phyloP scores from a whole-genome alignment of 768 basidiomycete genomes.

The Serendipita sp. region DNA sequence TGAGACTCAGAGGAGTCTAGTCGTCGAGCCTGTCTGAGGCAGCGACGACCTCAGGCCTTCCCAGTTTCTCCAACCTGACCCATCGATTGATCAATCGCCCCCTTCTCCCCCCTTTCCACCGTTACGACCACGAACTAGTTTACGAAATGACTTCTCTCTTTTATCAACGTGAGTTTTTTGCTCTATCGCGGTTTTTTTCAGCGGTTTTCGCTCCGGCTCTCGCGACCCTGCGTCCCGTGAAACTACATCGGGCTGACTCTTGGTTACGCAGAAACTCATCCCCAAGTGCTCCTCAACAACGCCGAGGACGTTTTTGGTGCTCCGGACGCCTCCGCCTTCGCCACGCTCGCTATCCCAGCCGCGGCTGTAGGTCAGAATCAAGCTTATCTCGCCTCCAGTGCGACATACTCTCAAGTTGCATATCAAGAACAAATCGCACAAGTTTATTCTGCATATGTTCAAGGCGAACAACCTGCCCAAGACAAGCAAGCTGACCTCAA shows the following conservation, averaged over 20 bases:
- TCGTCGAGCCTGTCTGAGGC: neutral
- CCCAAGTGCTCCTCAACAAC: neutral
- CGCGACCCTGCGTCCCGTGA: conserved; percentile 2
- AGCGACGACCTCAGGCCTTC: neutral
- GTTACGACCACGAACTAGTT: conserved; percentile 3
- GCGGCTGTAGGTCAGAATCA: neutral
- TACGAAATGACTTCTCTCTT: conserved; percentile 29
- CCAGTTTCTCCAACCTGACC: neutral
- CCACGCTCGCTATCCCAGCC: neutral
- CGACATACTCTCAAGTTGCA: neutral
- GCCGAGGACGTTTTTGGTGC: neutral
- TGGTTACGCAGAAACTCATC: neutral
- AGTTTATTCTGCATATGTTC: neutral
- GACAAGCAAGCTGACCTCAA: conserved; percentile 1
- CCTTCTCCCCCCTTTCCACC: neutral
- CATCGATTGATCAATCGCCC: conserved; percentile 5
- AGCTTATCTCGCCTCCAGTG: neutral
- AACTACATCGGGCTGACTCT: neutral
- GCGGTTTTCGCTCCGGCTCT: neutral
- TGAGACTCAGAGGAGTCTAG: conserved; percentile 2
- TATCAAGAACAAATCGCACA: neutral
- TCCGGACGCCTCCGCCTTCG: neutral
- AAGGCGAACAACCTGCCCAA: neutral
- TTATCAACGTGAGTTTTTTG: conserved; percentile 43
- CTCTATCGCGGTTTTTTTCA: neutral